Evolutionary conservation across 2,329 filamentous ascomycete species (phyloP), one percentile per base, ranked within the genome.

Genomic region (Arthrobotrys conoides): DNA sequence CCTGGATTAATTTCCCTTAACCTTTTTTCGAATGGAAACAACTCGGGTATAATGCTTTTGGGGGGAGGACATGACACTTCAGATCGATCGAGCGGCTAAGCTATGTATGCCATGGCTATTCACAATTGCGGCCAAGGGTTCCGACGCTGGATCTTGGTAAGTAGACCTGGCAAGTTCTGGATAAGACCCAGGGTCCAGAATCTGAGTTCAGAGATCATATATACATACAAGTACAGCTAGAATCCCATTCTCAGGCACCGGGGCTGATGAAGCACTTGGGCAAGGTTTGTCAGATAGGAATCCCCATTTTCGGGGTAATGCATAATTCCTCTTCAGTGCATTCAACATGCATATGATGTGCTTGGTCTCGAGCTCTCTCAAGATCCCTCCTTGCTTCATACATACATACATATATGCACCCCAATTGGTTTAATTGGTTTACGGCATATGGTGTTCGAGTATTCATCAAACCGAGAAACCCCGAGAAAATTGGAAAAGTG

Each of bases 61-160:
- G 51, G 30, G 30, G 51, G 10, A 22, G 24, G 3, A 14, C 36
- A 30, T 30, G 27, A 30, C 27, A 30, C 20, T 36, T 57, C n/a
- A 57, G 55, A 61, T 61, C 55, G 55, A 61, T 61, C 55, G 55
- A 61, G 55, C 55, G 55, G 55, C n/a, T 61, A n/a, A n/a, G n/a
- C n/a, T n/a, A n/a, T n/a, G n/a, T n/a, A n/a, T n/a, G n/a, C n/a
- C n/a, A 44, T 61, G 36, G 36, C 55, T 61, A 41, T 33, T 24
- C 36, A 44, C 57, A 36, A 44, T 61, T 44, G 20, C 57, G 20
- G 57, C 36, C 57, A 61, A 61, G 57, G 9, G 33, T 41, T 20
- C 36, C 18, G 3, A 20, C 36, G 20, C 33, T 27, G 20, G 36
- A 61, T 61, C 57, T 61, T 61, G 57, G 57, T 61, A 49, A 24